Conservation (phyloP, 1,139 yeast genomes). For the Yamadazyma buinensis region DNA sequence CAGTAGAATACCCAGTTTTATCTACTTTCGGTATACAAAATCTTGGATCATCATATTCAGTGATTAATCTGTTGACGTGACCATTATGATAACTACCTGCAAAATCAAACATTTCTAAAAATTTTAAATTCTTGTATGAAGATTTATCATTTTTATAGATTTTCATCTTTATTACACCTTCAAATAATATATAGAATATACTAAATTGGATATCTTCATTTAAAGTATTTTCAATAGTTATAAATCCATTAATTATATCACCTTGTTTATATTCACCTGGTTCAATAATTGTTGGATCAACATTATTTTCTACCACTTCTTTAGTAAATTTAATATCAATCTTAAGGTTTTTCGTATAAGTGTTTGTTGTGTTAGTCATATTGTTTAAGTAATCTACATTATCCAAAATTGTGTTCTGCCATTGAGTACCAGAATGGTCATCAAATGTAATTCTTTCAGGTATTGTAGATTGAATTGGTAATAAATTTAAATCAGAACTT, state of each 20-base stretch:
- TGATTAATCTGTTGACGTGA: slow-evolving; percentile 28
- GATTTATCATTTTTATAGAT: not conserved
- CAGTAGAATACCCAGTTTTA: slow-evolving; percentile 17
- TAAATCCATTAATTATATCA: slow-evolving; percentile 37
- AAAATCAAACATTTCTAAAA: slow-evolving; percentile 44
- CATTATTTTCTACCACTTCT: slow-evolving; percentile 30
- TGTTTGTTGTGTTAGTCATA: slow-evolving; percentile 27
- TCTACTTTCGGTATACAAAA: slow-evolving; percentile 19
- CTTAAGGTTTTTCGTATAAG: slow-evolving; percentile 23
- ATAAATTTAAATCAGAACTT: no score
- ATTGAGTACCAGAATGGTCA: slow-evolving; percentile 24
- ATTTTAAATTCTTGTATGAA: slow-evolving; percentile 16
- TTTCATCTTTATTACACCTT: slow-evolving; percentile 23
- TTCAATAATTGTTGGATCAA: slow-evolving; percentile 27
- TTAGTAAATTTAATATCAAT: slow-evolving; percentile 32
- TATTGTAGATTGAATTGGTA: no score
- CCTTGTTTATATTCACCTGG: slow-evolving; percentile 42
- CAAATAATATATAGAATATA: slow-evolving; percentile 41
- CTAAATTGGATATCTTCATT: slow-evolving; percentile 30
- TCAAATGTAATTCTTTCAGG: slow-evolving; percentile 19
- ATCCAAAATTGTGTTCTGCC: slow-evolving; percentile 40
- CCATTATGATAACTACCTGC: slow-evolving; percentile 36
- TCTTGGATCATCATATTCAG: slow-evolving; percentile 19
- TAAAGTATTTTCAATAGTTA: slow-evolving; percentile 26
- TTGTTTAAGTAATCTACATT: slow-evolving; percentile 34